Conservation (phyloP, 2,329 filamentous ascomycete genomes). For the Ophiocordyceps camponoti-rufipedis region DNA sequence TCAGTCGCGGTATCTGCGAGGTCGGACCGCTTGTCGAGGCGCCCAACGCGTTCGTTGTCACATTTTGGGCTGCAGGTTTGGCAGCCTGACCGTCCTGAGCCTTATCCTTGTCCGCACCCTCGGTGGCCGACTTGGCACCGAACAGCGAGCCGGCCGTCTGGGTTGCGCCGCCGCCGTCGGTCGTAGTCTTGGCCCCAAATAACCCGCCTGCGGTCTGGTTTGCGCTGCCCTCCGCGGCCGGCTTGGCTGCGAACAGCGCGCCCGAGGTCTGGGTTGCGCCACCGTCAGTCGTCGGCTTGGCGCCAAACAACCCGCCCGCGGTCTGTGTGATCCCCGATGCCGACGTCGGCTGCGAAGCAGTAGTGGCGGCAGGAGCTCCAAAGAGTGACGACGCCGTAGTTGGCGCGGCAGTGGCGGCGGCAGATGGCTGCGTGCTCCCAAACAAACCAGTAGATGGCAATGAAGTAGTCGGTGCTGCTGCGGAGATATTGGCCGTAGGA, state of each 20-base stretch:
- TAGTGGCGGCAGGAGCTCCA: slow-evolving; percentile 7
- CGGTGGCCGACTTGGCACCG: slow-evolving; percentile 15
- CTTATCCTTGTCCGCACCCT: slow-evolving; percentile 8
- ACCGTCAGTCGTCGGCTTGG: slow-evolving; percentile 5
- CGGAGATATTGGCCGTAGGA: slow-evolving; percentile 9
- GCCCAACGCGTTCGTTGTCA: slow-evolving; percentile 28
- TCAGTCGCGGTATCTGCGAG: slow-evolving; percentile 74
- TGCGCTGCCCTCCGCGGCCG: slow-evolving; percentile 9
- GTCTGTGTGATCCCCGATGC: neutral
- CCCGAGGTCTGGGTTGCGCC: slow-evolving; percentile 5
- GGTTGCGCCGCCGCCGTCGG: slow-evolving; percentile 4
- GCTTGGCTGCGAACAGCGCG: slow-evolving; percentile 16
- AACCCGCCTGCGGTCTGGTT: slow-evolving; percentile 7
- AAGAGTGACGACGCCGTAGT: slow-evolving; percentile 5
- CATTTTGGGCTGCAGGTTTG: slow-evolving; percentile 12
- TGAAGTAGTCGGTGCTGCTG: slow-evolving; percentile 12
- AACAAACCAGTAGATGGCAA: slow-evolving; percentile 14
- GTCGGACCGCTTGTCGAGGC: slow-evolving; percentile 65
- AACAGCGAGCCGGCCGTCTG: slow-evolving; percentile 11
- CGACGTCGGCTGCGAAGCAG: slow-evolving; percentile 10
- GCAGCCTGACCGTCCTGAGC: slow-evolving; percentile 8
- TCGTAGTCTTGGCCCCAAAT: slow-evolving; percentile 11
- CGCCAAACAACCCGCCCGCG: slow-evolving; percentile 12
- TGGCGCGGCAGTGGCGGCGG: slow-evolving; percentile 2
- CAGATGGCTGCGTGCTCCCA: slow-evolving; percentile 7